Conservation (phyloP, 306 rosid species). For the Quercus cerris region DNA sequence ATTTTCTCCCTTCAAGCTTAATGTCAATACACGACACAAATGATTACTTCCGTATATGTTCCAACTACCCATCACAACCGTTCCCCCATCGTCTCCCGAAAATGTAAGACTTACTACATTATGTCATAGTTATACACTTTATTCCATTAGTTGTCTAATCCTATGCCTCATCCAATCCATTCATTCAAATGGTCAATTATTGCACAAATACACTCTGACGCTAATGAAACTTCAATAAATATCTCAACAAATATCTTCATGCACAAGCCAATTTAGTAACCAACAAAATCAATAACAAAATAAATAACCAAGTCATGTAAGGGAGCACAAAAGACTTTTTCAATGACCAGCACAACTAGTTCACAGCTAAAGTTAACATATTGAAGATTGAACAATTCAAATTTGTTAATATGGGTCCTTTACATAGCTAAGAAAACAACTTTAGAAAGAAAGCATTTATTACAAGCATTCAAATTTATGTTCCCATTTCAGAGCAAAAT, state of each 20-base stretch:
- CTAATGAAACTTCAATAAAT: background rate
- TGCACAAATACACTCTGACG: too few relatives aligned
- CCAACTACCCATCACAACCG: background rate
- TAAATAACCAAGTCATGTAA: background rate
- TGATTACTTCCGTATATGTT: background rate
- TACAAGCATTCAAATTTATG: background rate
- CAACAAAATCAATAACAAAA: background rate
- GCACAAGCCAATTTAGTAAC: background rate
- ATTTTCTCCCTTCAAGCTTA: background rate
- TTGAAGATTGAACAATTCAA: background rate
- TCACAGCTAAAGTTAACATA: background rate
- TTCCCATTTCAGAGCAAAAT: background rate
- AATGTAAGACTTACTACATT: background rate
- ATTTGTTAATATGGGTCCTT: background rate
- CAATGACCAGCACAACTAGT: background rate
- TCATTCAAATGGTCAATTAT: too few relatives aligned
- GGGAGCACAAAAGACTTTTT: too few relatives aligned
- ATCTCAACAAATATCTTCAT: background rate
- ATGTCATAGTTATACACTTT: background rate
- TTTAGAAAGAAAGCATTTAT: background rate
- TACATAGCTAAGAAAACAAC: background rate
- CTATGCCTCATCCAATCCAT: too few relatives aligned
- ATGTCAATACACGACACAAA: background rate
- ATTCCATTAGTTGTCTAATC: background rate
- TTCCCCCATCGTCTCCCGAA: background rate